Base-by-base conservation (phyloP, 148 eudicot species). In the Amaranthus hypochondriacus region DNA sequence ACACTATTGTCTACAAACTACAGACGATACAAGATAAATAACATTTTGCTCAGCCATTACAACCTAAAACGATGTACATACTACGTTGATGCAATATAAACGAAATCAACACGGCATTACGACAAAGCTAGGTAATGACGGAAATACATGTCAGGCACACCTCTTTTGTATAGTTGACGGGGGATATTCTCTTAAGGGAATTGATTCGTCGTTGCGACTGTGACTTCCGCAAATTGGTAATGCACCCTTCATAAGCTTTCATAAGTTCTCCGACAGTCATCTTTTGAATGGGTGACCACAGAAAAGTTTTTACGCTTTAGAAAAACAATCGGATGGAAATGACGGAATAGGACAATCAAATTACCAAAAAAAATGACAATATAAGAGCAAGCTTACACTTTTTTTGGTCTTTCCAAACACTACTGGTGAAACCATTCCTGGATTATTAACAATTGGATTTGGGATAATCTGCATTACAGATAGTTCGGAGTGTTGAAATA, bases 111-210 rank as follows among this genome's bases (percentile, higher is more conserved):
- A 28, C 39, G 39, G 39, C 39, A 28, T 28, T 28, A 28, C 39
- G 39, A 28, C 39, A 28, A 28, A 28, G 39, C 39, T 28, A 28
- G 39, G 39, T 28, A 28, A 28, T 28, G 39, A 28, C 39, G 39
- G 39, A 28, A 28, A 28, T 28, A 28, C 39, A 28, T 28, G 39
- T 28, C 39, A 28, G 18, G 39, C 51, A 8, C 87, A 96, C 99
- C 97, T 90, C 92, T 83, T 89, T 96, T n/a, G 96, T 90, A 75
- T 87, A 96, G 80, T 92, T 96, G 62, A 82, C 96, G 42, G 99
- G 99, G 76, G 87, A 77, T 69, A 92, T 87, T 81, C 74, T 88
- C 47, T 80, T 81, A 58, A 96, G 65, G 70, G 97, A 90, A 70
- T 69, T 63, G 62, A 57, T 80, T 51, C 94, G 89, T 5, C 96